Percentiles rank a stretch among this genome's conserved stretches.
phyloP scores from a whole-genome alignment of 2,329 filamentous ascomycete genomes.

The Camillea tinctor region DNA sequence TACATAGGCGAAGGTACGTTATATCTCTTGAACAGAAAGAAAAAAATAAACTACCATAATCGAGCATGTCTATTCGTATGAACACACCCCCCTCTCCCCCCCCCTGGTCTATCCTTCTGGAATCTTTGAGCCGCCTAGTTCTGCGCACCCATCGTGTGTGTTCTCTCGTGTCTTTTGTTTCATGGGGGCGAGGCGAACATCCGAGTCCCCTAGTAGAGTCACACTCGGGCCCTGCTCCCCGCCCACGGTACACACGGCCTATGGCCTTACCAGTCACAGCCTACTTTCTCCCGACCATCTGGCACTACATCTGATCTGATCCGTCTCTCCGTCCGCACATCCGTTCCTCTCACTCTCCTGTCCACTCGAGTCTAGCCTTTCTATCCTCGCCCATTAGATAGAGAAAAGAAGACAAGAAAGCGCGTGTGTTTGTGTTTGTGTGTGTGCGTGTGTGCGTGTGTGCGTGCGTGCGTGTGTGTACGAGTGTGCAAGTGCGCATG shows the following conservation, averaged over 20 bases:
- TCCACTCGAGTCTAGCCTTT: conserved; percentile 3
- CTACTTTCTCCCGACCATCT: conserved; percentile 5
- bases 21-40: too few species aligned
- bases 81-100: neutral
- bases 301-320: conserved; percentile 11
- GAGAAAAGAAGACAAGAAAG: neutral
- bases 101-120: neutral
- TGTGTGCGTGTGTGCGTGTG: neutral
- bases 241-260: conserved; percentile 6
- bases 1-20: conserved; percentile 17
- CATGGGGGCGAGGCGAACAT: conserved; percentile 8
- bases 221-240: conserved; percentile 1
- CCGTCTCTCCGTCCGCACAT: conserved; percentile 7
- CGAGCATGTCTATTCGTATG: neutral
- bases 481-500: neutral
- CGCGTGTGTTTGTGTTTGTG: neutral
- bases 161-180: conserved; percentile 10
- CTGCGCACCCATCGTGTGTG: conserved; percentile 6
- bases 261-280: conserved; percentile 16
- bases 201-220: neutral
- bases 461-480: too few species aligned
- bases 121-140: conserved; percentile 12
- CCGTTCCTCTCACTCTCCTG: conserved; percentile 3
- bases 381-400: neutral
- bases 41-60: neutral